phyloP scores from a whole-genome alignment of 2,329 filamentous ascomycete genomes.

The Trichoderma endophyticum region DNA sequence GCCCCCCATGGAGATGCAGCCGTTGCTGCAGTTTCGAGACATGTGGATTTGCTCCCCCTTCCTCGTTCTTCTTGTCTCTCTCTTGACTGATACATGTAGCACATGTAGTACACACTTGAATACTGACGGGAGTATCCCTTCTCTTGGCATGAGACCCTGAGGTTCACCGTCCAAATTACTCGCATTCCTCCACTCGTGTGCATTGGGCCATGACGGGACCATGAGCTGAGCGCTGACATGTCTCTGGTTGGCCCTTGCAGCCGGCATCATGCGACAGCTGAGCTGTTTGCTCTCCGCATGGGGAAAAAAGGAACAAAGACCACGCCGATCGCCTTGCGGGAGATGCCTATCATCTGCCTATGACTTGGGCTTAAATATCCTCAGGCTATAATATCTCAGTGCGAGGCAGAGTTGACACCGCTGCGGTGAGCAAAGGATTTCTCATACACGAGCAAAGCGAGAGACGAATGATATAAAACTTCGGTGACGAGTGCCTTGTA shows the following conservation, averaged over 20 bases:
- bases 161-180: not conserved
- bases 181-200: constrained; percentile 11
- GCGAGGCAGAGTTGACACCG: not conserved
- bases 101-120: not conserved
- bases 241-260: constrained; percentile 6
- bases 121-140: not conserved
- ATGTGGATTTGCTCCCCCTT: constrained; percentile 1
- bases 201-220: not conserved
- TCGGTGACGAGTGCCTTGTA: not conserved
- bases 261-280: constrained; percentile 3
- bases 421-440: not conserved
- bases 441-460: not conserved
- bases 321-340: not conserved
- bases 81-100: not conserved
- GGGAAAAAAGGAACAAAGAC: not conserved
- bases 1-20: constrained; percentile 10
- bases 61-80: not conserved
- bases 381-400: not conserved
- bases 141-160: not conserved
- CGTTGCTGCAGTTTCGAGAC: constrained; percentile 17
- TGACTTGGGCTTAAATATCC: not conserved
- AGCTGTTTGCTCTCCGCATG: constrained; percentile 5
- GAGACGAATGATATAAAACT: not conserved
- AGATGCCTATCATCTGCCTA: not conserved
- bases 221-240: constrained; percentile 11